These are phyloP conservation scores for Nicotiana noctiflora DNA, from an alignment of 257 asterid genomes.

Conservation along the genomic window DNA sequence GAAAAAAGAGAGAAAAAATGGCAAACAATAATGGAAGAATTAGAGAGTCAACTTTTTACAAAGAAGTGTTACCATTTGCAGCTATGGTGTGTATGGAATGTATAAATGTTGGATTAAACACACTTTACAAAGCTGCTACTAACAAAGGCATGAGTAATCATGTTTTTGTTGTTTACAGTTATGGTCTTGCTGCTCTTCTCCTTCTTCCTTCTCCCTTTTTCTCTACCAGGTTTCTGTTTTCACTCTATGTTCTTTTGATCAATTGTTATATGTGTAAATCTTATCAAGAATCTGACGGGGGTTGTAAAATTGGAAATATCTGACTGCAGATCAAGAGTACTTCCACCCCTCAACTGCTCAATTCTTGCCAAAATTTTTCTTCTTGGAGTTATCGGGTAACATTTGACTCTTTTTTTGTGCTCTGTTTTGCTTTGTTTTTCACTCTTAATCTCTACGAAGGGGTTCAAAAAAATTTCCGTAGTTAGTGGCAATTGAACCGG, in stretches of 20 bases:
- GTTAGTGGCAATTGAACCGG: too few species aligned
- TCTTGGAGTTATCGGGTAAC: constrained; percentile 73
- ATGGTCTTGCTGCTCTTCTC: constrained; percentile 60
- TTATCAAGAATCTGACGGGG: neutral
- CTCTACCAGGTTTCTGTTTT: constrained; percentile 35
- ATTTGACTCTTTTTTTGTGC: neutral
- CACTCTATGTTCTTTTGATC: neutral
- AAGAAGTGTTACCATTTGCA: constrained; percentile 51
- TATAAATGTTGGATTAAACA: constrained; percentile 70
- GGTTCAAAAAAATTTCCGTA: too few species aligned
- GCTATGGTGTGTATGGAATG: constrained; percentile 64
- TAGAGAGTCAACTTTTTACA: constrained; percentile 17
- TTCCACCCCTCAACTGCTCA: constrained; percentile 49
- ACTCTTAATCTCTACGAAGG: too few species aligned
- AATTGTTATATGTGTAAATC: neutral
- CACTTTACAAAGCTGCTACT: constrained; percentile 73
- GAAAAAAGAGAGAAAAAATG: neutral
- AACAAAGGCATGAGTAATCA: constrained; percentile 60
- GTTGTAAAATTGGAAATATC: neutral
- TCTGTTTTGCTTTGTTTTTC: too few species aligned
- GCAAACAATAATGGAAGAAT: neutral
- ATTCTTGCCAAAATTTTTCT: constrained; percentile 47
- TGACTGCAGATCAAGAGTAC: constrained; percentile 41
- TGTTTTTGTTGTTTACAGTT: constrained; percentile 71
- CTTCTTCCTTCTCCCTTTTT: constrained; percentile 64